These are phyloP conservation scores for Capsicum rhomboideum DNA, from an alignment of 257 asterid species.

Conservation along the genomic window DNA sequence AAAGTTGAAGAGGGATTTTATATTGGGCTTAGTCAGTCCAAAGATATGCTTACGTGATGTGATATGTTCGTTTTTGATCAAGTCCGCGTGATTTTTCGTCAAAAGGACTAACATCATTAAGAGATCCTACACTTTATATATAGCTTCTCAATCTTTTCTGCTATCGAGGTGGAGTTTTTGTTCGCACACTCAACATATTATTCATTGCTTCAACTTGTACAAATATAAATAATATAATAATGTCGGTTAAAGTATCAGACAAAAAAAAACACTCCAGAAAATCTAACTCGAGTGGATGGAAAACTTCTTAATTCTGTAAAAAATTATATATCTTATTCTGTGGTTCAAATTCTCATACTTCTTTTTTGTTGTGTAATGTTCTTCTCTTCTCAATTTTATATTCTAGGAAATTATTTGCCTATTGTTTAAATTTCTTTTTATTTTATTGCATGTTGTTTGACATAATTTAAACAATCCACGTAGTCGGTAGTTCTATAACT, in stretches of 20 bases:
- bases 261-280: conserved; percentile 20
- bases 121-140: no score
- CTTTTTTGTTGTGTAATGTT: background rate
- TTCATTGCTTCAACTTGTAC: background rate
- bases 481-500: background rate
- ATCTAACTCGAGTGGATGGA: conserved; percentile 29
- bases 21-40: no score
- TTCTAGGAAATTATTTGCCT: background rate
- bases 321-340: background rate
- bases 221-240: background rate
- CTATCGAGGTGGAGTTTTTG: no score
- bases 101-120: no score
- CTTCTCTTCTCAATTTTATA: background rate
- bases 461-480: background rate
- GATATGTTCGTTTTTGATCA: no score
- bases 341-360: background rate
- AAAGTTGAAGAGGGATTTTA: background rate
- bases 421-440: background rate
- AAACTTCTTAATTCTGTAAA: background rate
- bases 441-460: background rate
- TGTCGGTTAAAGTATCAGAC: conserved; percentile 28
- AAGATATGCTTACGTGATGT: no score
- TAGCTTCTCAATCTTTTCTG: no score
- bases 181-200: background rate
- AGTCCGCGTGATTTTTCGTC: no score